Base-by-base conservation (phyloP, 2,329 filamentous ascomycete genomes). In the Scytalidium sp. region DNA sequence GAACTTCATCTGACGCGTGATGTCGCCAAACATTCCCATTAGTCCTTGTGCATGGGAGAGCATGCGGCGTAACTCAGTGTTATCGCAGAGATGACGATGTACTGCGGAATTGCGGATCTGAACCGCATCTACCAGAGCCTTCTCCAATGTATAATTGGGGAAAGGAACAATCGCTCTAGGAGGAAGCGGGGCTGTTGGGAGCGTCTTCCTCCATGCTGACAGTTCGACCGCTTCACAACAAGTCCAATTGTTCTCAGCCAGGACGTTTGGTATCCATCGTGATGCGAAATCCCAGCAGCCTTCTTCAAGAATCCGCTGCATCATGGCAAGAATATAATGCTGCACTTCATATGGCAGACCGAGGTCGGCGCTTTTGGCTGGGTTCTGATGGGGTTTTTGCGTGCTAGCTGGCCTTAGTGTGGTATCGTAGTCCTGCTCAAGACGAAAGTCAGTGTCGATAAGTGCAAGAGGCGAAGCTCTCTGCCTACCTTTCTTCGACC, bases 321-420 rank as follows among this genome's bases (percentile, higher is more conserved):
- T 64, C 51, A 62, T 60, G 3, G 51, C 53, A 13, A 65, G 58
- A 17, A 65, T 62, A 44, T 56, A 64, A 48, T 65, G 62, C 50
- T 65, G 63, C 17, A 65, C 63, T 56, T 65, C 61, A 36, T 65
- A 65, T n/a, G 63, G 63, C 19, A 65, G 58, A 19, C 56, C 60
- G 7, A 62, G 55, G 27, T 64, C 60, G 19, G 47, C 15, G 11
- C 17, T 36, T 36, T 9, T 36, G 46, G 19, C 44, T 43, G 17
- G 46, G n/a, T 39, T 41, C 43, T 3, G 46, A 9, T 45, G n/a
- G 22, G n/a, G 27, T 32, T 19, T 19, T 19, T 13, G 20, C 3
- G 46, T 6, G 22, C 27, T 20, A 20, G 17, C 42, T 22, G 19
- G 49, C 43, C 46, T 40, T 3, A 19, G 46, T 27, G n/a, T 25